A percentile compares a stretch with the other conserved stretches of the same genome.
Conservation (phyloP, 2,329 filamentous ascomycete genomes). For the Magnaporthales sp. region DNA sequence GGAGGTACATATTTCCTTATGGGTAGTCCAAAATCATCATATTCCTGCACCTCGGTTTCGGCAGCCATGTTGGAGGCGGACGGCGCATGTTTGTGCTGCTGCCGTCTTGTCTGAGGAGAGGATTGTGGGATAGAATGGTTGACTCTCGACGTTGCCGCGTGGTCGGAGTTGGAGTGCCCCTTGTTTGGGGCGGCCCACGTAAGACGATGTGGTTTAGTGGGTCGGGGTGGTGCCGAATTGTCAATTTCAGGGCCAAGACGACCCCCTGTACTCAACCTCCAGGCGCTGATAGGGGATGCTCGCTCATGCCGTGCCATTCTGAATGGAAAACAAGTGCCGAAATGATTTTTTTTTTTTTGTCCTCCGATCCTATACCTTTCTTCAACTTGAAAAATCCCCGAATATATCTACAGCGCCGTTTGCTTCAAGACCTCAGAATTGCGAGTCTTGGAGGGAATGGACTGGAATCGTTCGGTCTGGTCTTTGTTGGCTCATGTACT, state of each 20-base stretch:
- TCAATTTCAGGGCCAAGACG: neutral
- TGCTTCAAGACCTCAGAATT: too few species aligned
- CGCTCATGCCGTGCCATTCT: neutral
- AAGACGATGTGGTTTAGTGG: neutral
- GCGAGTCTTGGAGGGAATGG: too few species aligned
- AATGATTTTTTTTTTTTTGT: neutral
- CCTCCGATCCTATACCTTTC: too few species aligned
- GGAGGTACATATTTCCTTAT: conserved; percentile 39
- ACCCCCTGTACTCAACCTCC: neutral
- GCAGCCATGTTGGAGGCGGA: conserved; percentile 18
- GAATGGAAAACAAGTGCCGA: neutral
- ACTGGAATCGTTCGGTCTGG: too few species aligned
- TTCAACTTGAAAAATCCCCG: too few species aligned
- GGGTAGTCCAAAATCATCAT: conserved; percentile 66
- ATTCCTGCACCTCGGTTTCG: conserved; percentile 29
- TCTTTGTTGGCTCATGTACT: too few species aligned
- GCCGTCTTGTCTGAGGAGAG: conserved; percentile 3
- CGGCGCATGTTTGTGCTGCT: conserved; percentile 18
- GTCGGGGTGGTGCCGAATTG: neutral
- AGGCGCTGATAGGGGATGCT: neutral
- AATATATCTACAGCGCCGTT: too few species aligned
- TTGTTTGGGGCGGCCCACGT: neutral
- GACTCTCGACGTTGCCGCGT: neutral
- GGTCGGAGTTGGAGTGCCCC: neutral
- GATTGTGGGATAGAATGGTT: neutral